These are phyloP conservation scores for Rosa rugosa DNA, from an alignment of 306 rosid species.

Conservation along the genomic window DNA sequence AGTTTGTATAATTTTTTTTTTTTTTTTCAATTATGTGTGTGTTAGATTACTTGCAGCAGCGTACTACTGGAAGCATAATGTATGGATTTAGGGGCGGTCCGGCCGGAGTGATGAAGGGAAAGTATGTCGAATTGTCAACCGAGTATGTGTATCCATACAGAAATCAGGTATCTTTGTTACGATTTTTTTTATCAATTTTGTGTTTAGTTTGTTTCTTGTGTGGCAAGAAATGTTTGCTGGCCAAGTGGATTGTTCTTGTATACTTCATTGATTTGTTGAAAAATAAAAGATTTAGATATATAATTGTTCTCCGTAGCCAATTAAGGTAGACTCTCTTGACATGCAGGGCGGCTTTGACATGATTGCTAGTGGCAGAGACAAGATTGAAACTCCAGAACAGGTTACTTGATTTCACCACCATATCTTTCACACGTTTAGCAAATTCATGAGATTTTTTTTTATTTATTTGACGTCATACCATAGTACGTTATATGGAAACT, in stretches of 20 bases:
- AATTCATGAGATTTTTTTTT: not conserved
- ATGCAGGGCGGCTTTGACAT: slow-evolving; percentile 90
- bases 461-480: not conserved
- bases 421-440: not conserved
- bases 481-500: slow-evolving; percentile 1
- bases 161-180: slow-evolving; percentile 56
- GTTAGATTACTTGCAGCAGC: slow-evolving; percentile 72
- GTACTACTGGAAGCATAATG: slow-evolving; percentile 63
- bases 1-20: not conserved
- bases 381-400: slow-evolving; percentile 92
- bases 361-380: slow-evolving; percentile 92
- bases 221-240: not conserved
- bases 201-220: not conserved
- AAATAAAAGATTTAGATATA: not conserved
- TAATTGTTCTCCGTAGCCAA: too few relatives aligned
- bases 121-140: slow-evolving; percentile 58
- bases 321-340: slow-evolving; percentile 14
- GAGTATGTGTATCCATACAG: slow-evolving; percentile 77
- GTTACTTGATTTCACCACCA: slow-evolving; percentile 22
- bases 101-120: slow-evolving; percentile 84
- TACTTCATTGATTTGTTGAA: not conserved
- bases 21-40: not conserved
- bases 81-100: slow-evolving; percentile 92
- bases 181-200: not conserved
- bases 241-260: not conserved